Base-by-base conservation (phyloP, 2,329 filamentous ascomycete species). In the Knufia fluminis region DNA sequence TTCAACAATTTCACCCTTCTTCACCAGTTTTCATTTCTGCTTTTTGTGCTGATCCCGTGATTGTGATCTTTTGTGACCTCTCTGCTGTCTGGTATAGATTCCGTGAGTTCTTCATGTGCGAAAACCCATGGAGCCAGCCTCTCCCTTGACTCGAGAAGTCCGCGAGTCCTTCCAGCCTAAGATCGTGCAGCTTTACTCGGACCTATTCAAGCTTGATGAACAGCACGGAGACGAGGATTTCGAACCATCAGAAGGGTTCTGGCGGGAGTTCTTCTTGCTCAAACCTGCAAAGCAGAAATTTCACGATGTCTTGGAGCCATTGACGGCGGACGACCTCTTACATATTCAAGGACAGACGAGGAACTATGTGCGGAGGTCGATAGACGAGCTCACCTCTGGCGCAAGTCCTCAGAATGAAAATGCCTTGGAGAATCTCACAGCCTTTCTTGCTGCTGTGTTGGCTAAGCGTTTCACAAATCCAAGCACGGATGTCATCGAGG, bases 81-180 rank as follows among this genome's bases (percentile, higher is more conserved):
- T n/a, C n/a, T 12, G 12, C 26, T 28, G 12, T 28, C 26, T 6
- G 6, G 26, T 28, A 6, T 28, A 6, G 6, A 6, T 28, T 28
- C 43, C 12, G 6, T 35, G 17, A 17, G n/a, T 38, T 38, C 3
- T 23, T 22, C 12, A 10, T 23, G 6, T 23, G 3, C 31, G 17
- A 24, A 14, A 14, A 22, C 23, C 23, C 20, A 48, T 87, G 87
- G 94, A 73, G 78, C 82, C 35, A 28, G 26, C 33, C 60, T 97
- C 91, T 65, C 92, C 92, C 56, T 79, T 98, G 64, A 95, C 90
- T 50, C 89, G 94, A 70, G 89, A 96, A 75, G 80, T 81, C 68
- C 92, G 91, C 48, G 85, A 94, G 67, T 80, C 84, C 35, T 96
- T 98, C 66, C 85, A 94, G 69, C 91, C 86, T 48, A 98, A 98